Conservation (phyloP, 192 early-diverging fungal species). For the Backusella circina region DNA sequence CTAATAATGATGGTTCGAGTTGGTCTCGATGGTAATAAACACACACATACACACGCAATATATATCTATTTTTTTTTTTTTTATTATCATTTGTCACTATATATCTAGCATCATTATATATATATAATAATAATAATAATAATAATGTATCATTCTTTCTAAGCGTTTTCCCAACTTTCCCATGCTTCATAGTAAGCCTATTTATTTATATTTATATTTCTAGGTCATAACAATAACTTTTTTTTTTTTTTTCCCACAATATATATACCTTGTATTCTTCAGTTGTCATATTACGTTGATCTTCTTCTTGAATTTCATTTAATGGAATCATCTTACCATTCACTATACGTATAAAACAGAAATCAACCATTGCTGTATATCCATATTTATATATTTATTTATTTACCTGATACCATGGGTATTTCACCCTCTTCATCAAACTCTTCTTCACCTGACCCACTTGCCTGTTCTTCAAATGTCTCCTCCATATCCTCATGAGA, state of each 20-base stretch:
- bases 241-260: not conserved
- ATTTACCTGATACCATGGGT: conserved; percentile 27
- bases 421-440: conserved; percentile 22
- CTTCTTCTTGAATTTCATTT: conserved; percentile 50
- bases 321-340: conserved; percentile 44
- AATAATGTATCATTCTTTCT: no score
- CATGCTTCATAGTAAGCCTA: conserved; percentile 39
- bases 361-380: not conserved
- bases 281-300: conserved; percentile 49
- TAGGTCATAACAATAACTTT: not conserved
- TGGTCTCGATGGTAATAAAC: not conserved
- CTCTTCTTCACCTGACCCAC: conserved; percentile 25
- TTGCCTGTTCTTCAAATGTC: conserved; percentile 24
- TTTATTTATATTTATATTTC: not conserved
- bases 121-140: no score
- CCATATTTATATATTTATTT: not conserved
- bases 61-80: not conserved
- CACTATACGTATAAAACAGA: conserved; percentile 11
- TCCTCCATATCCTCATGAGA: conserved; percentile 8
- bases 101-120: not conserved
- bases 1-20: not conserved
- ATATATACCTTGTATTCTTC: conserved; percentile 48
- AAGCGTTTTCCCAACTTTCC: conserved; percentile 23
- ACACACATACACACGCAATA: not conserved
- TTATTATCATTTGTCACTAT: no score